Evolutionary conservation across 164 flowering plant species (phyloP).

Genomic region (Chimonanthus salicifolius): DNA sequence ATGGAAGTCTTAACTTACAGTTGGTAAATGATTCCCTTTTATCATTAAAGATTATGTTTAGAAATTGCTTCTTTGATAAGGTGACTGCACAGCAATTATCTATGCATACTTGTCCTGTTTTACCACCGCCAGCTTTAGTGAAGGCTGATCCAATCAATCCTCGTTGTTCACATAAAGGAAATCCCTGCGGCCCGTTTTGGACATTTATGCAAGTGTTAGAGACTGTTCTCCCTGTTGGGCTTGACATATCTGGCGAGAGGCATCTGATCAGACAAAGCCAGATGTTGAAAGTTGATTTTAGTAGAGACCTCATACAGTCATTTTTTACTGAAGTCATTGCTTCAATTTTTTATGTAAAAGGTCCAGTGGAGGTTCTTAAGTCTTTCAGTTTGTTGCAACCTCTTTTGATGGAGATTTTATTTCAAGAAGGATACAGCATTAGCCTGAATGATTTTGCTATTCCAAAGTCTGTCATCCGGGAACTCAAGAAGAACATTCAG

Average conservation of each 20-base stretch:
- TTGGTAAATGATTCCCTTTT: constrained; percentile 67
- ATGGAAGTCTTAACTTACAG: constrained; percentile 71
- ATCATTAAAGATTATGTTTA: constrained; percentile 57
- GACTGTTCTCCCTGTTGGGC: constrained; percentile 44
- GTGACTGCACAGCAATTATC: constrained; percentile 56
- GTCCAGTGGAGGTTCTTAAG: constrained; percentile 57
- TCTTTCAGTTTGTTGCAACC: constrained; percentile 76
- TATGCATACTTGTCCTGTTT: constrained; percentile 43
- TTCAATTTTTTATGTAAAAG: constrained; percentile 49
- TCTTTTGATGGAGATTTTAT: constrained; percentile 68
- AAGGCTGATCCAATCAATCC: constrained; percentile 17
- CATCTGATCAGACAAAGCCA: constrained; percentile 45
- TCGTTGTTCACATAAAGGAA: not conserved
- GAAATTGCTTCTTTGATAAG: constrained; percentile 33
- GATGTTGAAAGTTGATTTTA: constrained; percentile 38
- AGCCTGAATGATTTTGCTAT: constrained; percentile 58
- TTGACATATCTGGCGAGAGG: constrained; percentile 53
- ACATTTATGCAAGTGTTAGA: constrained; percentile 66
- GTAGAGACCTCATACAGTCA: constrained; percentile 36
- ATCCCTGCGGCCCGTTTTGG: constrained; percentile 41
- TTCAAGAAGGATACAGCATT: constrained; percentile 61
- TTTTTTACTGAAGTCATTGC: constrained; percentile 50
- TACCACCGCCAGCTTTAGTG: constrained; percentile 56
- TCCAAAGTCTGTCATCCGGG: constrained; percentile 17
- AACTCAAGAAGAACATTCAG: constrained; percentile 30